These are phyloP conservation scores for Arthrobotrys pseudoclavata DNA, from an alignment of 2,329 filamentous ascomycete species.

Conservation along the genomic window DNA sequence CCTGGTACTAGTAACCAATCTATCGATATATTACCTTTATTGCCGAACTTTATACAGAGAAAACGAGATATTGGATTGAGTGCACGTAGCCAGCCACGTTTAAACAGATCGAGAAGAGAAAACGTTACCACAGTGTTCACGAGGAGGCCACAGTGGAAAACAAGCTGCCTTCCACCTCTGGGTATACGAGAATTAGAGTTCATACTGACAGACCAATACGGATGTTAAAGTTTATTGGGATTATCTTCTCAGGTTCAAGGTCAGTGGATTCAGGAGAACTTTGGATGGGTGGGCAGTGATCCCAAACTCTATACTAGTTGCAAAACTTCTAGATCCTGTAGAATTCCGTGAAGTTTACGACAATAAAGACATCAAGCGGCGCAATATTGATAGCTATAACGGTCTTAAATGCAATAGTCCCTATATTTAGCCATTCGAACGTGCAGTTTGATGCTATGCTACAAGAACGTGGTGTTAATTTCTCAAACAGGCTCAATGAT, in stretches of 20 bases:
- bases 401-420: neutral
- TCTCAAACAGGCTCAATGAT: constrained; percentile 10
- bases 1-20: neutral
- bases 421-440: neutral
- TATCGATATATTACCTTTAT: neutral
- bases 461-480: neutral
- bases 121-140: constrained; percentile 24
- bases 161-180: constrained; percentile 9
- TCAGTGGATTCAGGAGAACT: constrained; percentile 13
- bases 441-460: too few species aligned
- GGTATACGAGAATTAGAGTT: constrained; percentile 17
- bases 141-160: constrained; percentile 55
- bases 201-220: constrained; percentile 16
- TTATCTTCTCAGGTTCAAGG: constrained; percentile 20
- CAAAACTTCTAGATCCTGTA: neutral
- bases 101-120: constrained; percentile 10
- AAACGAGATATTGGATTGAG: neutral
- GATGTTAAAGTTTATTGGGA: constrained; percentile 52
- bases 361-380: neutral
- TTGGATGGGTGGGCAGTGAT: constrained; percentile 20
- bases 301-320: neutral
- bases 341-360: neutral
- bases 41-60: neutral
- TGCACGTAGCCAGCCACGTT: constrained; percentile 41
- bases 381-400: neutral